Base-by-base conservation (phyloP, 805 yeast genomes). In the Suhomyces sp. region DNA sequence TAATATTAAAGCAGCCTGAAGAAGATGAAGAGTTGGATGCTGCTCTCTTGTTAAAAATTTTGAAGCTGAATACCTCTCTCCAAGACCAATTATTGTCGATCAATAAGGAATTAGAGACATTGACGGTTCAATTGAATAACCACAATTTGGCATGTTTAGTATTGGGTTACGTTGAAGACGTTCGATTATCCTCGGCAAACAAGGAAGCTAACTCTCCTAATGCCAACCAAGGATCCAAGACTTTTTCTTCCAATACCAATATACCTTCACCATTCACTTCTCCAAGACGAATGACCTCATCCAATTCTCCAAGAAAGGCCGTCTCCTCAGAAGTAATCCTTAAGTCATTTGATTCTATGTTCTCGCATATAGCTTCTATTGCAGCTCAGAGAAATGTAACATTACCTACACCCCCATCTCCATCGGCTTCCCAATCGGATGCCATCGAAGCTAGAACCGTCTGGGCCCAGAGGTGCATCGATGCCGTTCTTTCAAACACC, bases 1-100 rank as follows among this genome's bases (percentile, higher is more conserved):
- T 64, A 10, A 45, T 60, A 15, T 36, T 44, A 16, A 43, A 47
- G 16, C 39, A 43, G 2, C 90, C 78, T 33, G 71, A 64, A 12
- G 88, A 72, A 85, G 54, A 29, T 84, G 57, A 15, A 95, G 96
- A 31, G 9, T 34, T 66, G 32, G 71, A 65, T 37, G 26, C 54
- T 10, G 39, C 41, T 12, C 44, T 60, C 7, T 42, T 65, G 22
- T 28, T 54, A 20, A 62, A 65, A 33, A 51, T 66, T 23, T 41
- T 65, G 29, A 59, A 58, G 39, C 61, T 63, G 40, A 60, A 53
- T 27, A 50, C 51, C 14, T 38, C 51, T 9, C 51, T 68, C 31
- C 68, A 63, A 37, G 45, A 52, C 35, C 60, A 63, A 33, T 43
- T 64, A 19, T 43, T 48, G 16, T 34, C 42, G 8, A 46, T 51